phyloP scores from a whole-genome alignment of 805 yeast genomes.

The Starmera dryadoides region DNA sequence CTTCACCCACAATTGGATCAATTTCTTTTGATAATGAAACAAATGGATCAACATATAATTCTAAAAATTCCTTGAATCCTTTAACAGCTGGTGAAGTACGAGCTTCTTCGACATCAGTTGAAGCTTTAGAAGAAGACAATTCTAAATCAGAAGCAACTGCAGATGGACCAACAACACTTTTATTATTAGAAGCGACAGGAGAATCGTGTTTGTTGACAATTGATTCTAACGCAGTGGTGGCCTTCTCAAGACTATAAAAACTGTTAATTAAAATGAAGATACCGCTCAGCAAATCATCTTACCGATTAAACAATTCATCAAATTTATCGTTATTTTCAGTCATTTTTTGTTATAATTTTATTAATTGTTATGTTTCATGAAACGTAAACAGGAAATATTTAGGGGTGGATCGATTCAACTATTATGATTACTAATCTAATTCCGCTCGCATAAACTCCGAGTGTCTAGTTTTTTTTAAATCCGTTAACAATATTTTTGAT shows the following conservation, averaged over 20 bases:
- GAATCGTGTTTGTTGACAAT: conserved; percentile 16
- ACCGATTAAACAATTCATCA: conserved; percentile 7
- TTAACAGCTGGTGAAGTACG: conserved; percentile 28
- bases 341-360: background rate
- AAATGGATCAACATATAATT: conserved; percentile 51
- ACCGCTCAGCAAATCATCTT: too few relatives aligned
- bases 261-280: background rate
- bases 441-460: too few relatives aligned
- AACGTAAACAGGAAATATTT: too few relatives aligned
- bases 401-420: too few relatives aligned
- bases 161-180: background rate
- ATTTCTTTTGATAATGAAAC: conserved; percentile 42
- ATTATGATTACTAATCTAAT: too few relatives aligned
- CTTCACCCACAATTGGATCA: conserved; percentile 51
- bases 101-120: conserved; percentile 8
- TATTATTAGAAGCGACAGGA: background rate
- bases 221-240: conserved; percentile 19
- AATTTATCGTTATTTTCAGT: conserved; percentile 6
- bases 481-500: too few relatives aligned
- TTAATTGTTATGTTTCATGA: too few relatives aligned
- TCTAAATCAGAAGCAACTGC: conserved; percentile 7
- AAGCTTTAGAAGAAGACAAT: background rate
- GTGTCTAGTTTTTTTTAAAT: too few relatives aligned
- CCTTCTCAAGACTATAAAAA: conserved; percentile 17
- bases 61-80: conserved; percentile 50